Evolutionary conservation across 2,329 filamentous ascomycete species (phyloP).

Genomic region (Pseudopithomyces maydicus): DNA sequence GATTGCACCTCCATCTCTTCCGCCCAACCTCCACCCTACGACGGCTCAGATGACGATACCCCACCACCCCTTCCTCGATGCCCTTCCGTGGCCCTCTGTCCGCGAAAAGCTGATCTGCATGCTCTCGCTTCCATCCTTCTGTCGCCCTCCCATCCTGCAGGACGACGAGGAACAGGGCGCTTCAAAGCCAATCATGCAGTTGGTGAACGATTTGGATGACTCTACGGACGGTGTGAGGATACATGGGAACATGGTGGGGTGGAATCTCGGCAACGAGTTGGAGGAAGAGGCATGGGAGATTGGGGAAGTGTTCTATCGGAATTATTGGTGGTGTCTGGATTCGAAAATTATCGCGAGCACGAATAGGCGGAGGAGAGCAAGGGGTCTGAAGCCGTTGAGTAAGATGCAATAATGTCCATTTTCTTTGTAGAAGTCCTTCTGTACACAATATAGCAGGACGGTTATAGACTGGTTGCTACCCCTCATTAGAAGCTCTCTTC

Average conservation of each 20-base stretch:
- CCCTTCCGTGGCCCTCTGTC: slow-evolving; percentile 62
- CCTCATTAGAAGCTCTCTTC: no score
- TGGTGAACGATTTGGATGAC: slow-evolving; percentile 65
- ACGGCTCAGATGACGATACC: slow-evolving; percentile 55
- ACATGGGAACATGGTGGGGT: slow-evolving; percentile 45
- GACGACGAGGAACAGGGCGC: slow-evolving; percentile 37
- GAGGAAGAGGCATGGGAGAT: slow-evolving; percentile 61
- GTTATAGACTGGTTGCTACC: no score
- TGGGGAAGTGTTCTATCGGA: slow-evolving; percentile 62
- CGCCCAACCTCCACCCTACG: slow-evolving; percentile 56
- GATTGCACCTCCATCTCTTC: slow-evolving; percentile 12
- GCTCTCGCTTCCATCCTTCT: slow-evolving; percentile 54
- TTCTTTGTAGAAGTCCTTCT: no score
- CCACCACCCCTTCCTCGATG: slow-evolving; percentile 63
- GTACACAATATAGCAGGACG: no score
- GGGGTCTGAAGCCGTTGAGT: slow-evolving; percentile 46
- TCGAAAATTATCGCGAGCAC: slow-evolving; percentile 58
- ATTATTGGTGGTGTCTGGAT: slow-evolving; percentile 67
- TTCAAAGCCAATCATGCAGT: slow-evolving; percentile 54
- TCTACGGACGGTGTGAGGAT: slow-evolving; percentile 51
- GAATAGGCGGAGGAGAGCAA: slow-evolving; percentile 56
- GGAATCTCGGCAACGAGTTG: slow-evolving; percentile 56
- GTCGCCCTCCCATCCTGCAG: slow-evolving; percentile 54
- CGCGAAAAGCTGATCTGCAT: slow-evolving; percentile 57
- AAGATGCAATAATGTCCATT: neutral